A percentile compares a stretch with the other conserved stretches of the same genome.
phyloP scores from a whole-genome alignment of 2,329 filamentous ascomycete species.

The Niveomyces coronatus region DNA sequence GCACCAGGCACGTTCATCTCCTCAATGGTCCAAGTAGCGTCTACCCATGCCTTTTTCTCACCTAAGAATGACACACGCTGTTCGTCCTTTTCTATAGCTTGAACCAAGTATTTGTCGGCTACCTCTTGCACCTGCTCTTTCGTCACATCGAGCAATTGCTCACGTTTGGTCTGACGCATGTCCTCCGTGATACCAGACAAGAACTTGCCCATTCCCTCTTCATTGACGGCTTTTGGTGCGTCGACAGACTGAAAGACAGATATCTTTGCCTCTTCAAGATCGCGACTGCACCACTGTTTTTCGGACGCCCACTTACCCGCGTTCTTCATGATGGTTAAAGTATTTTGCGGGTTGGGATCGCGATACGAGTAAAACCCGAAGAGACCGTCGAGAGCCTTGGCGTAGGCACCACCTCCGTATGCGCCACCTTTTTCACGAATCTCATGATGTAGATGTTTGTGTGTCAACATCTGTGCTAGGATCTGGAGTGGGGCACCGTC shows the following conservation, averaged over 20 bases:
- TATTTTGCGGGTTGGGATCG: constrained; percentile 88
- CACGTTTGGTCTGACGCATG: constrained; percentile 78
- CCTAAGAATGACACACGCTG: constrained; percentile 68
- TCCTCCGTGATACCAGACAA: constrained; percentile 74
- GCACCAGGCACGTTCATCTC: constrained; percentile 57
- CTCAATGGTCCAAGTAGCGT: constrained; percentile 61
- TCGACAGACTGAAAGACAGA: constrained; percentile 88
- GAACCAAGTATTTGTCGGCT: constrained; percentile 72
- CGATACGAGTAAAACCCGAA: constrained; percentile 97
- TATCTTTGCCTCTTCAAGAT: constrained; percentile 93
- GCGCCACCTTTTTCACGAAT: constrained; percentile 96
- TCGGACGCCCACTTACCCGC: constrained; percentile 77
- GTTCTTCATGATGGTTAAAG: constrained; percentile 71
- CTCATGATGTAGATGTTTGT: constrained; percentile 94
- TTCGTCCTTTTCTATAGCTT: constrained; percentile 47
- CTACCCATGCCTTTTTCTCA: constrained; percentile 71
- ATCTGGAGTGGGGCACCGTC: constrained; percentile 76
- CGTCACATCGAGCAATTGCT: constrained; percentile 77
- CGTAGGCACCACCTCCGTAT: constrained; percentile 86
- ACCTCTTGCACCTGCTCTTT: constrained; percentile 69
- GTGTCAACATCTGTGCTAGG: constrained; percentile 82
- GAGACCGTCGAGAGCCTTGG: constrained; percentile 66
- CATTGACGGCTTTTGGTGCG: constrained; percentile 75
- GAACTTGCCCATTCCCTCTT: constrained; percentile 81
- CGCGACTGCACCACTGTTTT: constrained; percentile 68